Base-by-base conservation (phyloP, 2,329 filamentous ascomycete genomes). In the Pseudopyrenochaeta lycopersici region DNA sequence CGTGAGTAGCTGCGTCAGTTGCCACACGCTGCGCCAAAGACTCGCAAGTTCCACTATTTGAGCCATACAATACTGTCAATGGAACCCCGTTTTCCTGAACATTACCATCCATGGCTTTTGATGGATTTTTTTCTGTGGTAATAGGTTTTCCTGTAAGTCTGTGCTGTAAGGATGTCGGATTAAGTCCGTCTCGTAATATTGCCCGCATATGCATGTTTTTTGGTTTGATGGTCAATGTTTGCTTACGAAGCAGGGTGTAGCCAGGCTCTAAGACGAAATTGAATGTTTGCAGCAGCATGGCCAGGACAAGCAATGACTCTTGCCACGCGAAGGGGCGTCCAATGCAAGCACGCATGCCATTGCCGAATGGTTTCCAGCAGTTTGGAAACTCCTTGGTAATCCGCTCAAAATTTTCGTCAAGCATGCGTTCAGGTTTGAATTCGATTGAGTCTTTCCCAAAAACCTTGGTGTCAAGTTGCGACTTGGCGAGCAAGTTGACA, bases 181-280 rank as follows among this genome's bases (percentile, higher is more conserved):
- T 11, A 5, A 35, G 32, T 5, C 32, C 32, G 4, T 45, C 2
- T 32, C 41, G 29, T 11, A 44, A 30, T 35, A 38, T 15, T 9
- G 66, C 70, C n/a, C 63, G 56, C 62, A 75, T 71, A 30, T 52
- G 56, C 54, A 76, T 71, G 31, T 62, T 63, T 20, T 69, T 52
- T 3, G 76, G 76, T 54, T 78, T 78, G 54, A 78, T 72, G 0
- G 75, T 78, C 43, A 79, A 53, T 0, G 70, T 74, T 11, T 68
- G 58, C 44, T 76, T 75, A 49, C 77, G 59, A 43, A 69, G 58
- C 17, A 78, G 60, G 15, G 70, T 52, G 52, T 78, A 79, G 1
- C 58, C 62, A 0, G 76, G 74, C 52, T 78, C 73, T 54, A 74
- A 43, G 5, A 58, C 50, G 38, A 78, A 63, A 33, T 75, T 63